These are phyloP conservation scores for Stephania cephalantha DNA, from an alignment of 164 flowering plant species.

Conservation along the genomic window DNA sequence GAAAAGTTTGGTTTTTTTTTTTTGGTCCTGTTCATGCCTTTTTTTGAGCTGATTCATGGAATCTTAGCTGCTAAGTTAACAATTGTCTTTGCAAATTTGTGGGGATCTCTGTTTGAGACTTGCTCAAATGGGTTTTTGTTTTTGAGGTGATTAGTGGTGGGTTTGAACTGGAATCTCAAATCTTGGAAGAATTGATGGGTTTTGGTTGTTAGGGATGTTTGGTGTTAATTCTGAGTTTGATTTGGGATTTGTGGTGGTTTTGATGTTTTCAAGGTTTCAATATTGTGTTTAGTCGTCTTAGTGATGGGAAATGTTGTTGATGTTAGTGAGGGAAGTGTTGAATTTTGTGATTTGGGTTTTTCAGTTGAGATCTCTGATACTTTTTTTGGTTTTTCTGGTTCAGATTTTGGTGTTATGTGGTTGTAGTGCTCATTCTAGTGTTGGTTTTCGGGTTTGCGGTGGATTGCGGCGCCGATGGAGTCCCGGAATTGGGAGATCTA, in stretches of 20 bases:
- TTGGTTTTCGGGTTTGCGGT: constrained; percentile 27
- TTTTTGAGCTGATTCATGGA: constrained; percentile 7
- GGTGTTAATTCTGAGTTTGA: background rate
- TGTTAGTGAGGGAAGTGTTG: background rate
- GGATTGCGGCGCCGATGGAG: constrained; percentile 30
- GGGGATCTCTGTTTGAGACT: background rate
- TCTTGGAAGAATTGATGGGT: background rate
- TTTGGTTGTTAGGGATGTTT: background rate
- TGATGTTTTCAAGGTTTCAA: background rate
- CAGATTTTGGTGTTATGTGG: background rate
- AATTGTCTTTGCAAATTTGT: background rate
- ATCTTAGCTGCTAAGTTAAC: constrained; percentile 25
- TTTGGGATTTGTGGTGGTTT: background rate
- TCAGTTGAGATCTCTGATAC: constrained; percentile 5
- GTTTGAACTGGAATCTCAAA: background rate
- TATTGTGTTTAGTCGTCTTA: background rate
- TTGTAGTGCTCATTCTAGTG: background rate
- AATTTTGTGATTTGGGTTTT: background rate
- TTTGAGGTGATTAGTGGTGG: background rate
- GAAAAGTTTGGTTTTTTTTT: background rate
- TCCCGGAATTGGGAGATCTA: constrained; percentile 35
- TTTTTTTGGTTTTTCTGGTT: constrained; percentile 7
- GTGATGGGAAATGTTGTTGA: background rate
- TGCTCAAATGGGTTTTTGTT: background rate
- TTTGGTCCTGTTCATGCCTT: background rate